Evolutionary conservation across 139 green algal genomes (phyloP), one percentile per base, ranked within the genome.

Genomic region (Chlorella sp.): DNA sequence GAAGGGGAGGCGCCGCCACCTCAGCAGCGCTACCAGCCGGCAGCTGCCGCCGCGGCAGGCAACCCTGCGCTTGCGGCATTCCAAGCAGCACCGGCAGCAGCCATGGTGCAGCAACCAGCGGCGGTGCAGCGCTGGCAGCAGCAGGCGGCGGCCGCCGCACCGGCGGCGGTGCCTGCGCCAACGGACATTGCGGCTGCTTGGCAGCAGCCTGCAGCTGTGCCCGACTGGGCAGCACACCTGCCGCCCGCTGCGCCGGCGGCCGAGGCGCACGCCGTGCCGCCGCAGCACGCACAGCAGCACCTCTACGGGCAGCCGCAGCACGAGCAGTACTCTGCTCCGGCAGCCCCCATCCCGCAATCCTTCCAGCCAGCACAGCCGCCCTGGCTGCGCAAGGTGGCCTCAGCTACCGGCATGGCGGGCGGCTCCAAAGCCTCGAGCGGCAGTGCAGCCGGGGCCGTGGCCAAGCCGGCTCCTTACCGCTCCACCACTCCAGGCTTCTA

Each of bases 401-500:
- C 51, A 23, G 51, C 51, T 3, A 23, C 51, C 2, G 51, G 51
- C 51, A 60, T 60, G 51, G 51, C 12, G 11, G 51, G 51, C 11
- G 51, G 51, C 6, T 30, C 60, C 4, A n/a, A 30, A 21, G 67
- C 30, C 25, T 71, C 56, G 15, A 57, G 56, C 57, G 75, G 75
- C 75, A 82, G 57, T 57, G 30, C 13, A 15, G 74, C 74, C 17
- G 39, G 74, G 74, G 71, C 65, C 30, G 65, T 39, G 39, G 44
- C 73, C 32, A 68, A 67, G 51, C 41, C 20, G 2, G 30, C 32
- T 1, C 70, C 21, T 17, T 70, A 82, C 57, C 56, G 38, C 57
- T 34, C 34, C 12, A 72, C 75, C 55, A 82, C 56, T 6, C 75
- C 75, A 1, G 75, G 75, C 56, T 82, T 82, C 75, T 82, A 82